Percentiles rank a stretch among this genome's conserved stretches.
Evolutionary conservation across 768 basidiomycete species (phyloP).

Genomic region (Russula sp.): DNA sequence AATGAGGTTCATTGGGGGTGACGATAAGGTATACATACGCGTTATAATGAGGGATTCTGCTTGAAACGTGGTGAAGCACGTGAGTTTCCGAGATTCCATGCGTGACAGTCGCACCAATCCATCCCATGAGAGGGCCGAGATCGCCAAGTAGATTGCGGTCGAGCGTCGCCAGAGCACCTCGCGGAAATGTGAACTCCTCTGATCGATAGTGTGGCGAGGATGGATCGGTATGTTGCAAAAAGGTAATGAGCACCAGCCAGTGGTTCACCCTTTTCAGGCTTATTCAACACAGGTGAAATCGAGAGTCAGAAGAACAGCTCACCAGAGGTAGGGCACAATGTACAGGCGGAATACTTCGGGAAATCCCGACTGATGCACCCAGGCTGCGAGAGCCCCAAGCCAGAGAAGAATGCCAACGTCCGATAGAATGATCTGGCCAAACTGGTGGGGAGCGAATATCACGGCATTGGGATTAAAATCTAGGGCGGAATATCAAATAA

Average conservation of each 20-base stretch:
- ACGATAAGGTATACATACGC: conserved; percentile 39
- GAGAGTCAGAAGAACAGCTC: conserved; percentile 6
- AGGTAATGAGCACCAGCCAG: conserved; percentile 97
- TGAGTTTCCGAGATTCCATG: conserved; percentile 95
- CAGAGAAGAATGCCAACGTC: conserved; percentile 76
- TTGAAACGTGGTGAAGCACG: conserved; percentile 83
- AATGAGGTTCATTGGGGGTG: background rate
- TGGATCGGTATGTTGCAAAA: conserved; percentile 97
- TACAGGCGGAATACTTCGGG: conserved; percentile 71
- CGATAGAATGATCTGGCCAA: conserved; percentile 67
- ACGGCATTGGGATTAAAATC: conserved; percentile 72
- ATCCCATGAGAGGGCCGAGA: conserved; percentile 70
- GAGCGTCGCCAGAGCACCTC: conserved; percentile 87
- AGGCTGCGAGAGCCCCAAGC: conserved; percentile 49
- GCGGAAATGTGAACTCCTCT: conserved; percentile 83
- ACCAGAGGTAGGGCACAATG: conserved; percentile 84
- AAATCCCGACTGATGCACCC: conserved; percentile 58
- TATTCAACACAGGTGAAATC: background rate
- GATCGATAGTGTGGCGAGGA: conserved; percentile 89
- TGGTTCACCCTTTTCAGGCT: conserved; percentile 59
- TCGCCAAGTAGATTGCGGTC: conserved; percentile 79
- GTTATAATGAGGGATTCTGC: conserved; percentile 95
- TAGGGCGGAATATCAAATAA: conserved; percentile 22
- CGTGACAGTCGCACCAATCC: conserved; percentile 78
- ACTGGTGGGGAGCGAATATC: conserved; percentile 81